Base-by-base conservation (phyloP, 2,329 filamentous ascomycete species). In the Aspergillus aculeatinus region DNA sequence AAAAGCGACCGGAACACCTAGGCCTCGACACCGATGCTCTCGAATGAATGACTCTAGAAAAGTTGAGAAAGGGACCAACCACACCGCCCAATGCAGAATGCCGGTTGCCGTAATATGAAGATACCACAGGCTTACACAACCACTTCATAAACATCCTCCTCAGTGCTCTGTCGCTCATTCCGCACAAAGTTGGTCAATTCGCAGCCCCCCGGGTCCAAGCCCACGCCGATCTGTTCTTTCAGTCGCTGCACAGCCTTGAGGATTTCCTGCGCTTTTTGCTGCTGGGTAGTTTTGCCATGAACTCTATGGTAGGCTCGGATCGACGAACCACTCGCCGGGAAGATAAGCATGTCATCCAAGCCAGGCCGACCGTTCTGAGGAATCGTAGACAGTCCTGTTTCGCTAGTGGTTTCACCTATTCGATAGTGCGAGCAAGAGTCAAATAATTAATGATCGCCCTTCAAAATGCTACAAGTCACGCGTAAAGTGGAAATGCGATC, bases 181-280 rank as follows among this genome's bases (percentile, higher is more conserved):
- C 83, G 77, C 62, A 80, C 79, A 21, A 80, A 77, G 33, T 80
- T 87, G 4, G 81, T 83, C 5, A 87, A 71, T 23, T 77, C 80
- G 47, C 80, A 79, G 4, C 84, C 84, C 47, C 79, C 81, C 49
- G 78, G 76, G 58, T 85, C 84, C 65, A 87, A 75, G 0, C 80
- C 82, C 3, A 81, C 77, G 2, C 85, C 85, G 63, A 84, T 74
- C 23, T 76, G 74, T 52, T 74, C 75, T 68, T 85, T 86, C 61
- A 80, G 80, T 48, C 77, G 75, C 35, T 80, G 74, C 35, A 85
- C 73, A 9, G 79, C 78, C 55, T 75, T 72, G 16, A 80, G 65
- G 3, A 80, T 74, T 51, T 81, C 76, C 47, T 72, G 66, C 4
- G 81, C 81, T 55, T 82, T 80, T 21, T 81, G 71, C 57, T 79